Evolutionary conservation across 345 rosid genomes (phyloP).

Genomic region (Aethionema arabicum): DNA sequence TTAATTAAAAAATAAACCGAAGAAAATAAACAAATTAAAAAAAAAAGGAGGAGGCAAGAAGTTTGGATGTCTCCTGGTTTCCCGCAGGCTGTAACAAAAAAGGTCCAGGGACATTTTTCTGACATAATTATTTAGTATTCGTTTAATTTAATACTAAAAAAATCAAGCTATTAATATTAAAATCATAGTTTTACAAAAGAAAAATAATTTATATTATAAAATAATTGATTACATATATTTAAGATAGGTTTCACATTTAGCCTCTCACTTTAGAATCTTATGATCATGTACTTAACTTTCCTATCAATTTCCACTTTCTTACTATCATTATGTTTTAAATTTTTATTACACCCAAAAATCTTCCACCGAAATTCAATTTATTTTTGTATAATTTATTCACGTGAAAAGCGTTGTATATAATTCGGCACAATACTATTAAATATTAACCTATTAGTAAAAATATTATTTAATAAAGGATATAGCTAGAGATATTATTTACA

Average conservation of each 20-base stretch:
- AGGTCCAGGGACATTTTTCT: conserved; percentile 27
- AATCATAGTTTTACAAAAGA: background rate
- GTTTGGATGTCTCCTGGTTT: conserved; percentile 39
- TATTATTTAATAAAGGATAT: background rate
- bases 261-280: conserved; percentile 25
- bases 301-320: conserved; percentile 27
- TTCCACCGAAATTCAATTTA: conserved; percentile 3
- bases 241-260: conserved; percentile 27
- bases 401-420: background rate
- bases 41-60: conserved; percentile 27
- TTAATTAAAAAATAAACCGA: conserved; percentile 1
- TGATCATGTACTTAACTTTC: conserved; percentile 24
- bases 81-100: conserved; percentile 35
- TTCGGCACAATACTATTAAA: background rate
- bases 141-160: background rate
- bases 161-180: background rate
- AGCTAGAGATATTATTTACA: background rate
- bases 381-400: background rate
- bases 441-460: too few species aligned
- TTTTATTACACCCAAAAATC: conserved; percentile 1
- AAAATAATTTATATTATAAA: too few species aligned
- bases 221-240: too few species aligned
- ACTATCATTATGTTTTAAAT: conserved; percentile 12
- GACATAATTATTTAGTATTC: conserved; percentile 28
- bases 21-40: conserved; percentile 7